Evolutionary conservation across 2,329 filamentous ascomycete genomes (phyloP).

Genomic region (Apiospora pterosperma): DNA sequence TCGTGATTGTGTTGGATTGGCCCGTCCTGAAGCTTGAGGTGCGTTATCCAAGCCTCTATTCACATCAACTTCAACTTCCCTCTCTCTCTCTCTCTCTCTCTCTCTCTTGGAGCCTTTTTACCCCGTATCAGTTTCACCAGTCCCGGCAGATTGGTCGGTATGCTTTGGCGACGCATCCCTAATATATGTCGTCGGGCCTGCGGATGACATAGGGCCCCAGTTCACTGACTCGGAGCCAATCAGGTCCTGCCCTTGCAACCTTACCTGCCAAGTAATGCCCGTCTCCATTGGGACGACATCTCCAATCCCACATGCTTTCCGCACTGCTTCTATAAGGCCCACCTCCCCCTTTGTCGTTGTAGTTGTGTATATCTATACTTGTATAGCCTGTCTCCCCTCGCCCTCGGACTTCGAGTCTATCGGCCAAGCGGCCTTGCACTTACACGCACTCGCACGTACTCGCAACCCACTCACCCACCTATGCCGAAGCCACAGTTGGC

Average conservation of each 20-base stretch:
- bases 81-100: background rate
- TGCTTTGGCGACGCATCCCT: conserved; percentile 16
- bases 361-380: background rate
- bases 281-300: background rate
- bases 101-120: conserved; percentile 10
- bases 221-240: conserved; percentile 22
- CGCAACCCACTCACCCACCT: conserved; percentile 9
- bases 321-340: background rate
- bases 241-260: conserved; percentile 10
- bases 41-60: background rate
- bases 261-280: background rate
- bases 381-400: background rate
- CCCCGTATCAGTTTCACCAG: conserved; percentile 7
- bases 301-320: conserved; percentile 1
- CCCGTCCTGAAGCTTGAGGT: background rate
- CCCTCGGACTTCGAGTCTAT: background rate
- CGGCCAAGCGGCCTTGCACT: conserved; percentile 8
- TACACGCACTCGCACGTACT: conserved; percentile 3
- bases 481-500: conserved; percentile 14
- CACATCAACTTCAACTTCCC: background rate
- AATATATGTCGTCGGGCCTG: conserved; percentile 24
- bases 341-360: background rate
- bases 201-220: conserved; percentile 25
- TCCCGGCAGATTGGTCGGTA: conserved; percentile 21
- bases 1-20: background rate